Base-by-base conservation (phyloP, 805 yeast species). In the Kodamaea leandrae region DNA sequence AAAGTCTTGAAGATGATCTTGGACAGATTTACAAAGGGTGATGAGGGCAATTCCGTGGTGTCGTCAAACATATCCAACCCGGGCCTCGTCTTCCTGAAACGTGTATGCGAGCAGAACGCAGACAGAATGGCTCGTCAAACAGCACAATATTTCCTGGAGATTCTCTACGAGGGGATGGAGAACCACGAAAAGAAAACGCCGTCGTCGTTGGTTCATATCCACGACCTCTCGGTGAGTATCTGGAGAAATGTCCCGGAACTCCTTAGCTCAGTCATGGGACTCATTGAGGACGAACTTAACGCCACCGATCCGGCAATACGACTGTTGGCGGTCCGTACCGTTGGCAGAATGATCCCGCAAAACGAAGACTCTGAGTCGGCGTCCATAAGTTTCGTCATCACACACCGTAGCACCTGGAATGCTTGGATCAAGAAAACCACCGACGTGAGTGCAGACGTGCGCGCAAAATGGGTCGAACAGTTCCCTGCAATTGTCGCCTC, bases 211-310 rank as follows among this genome's bases (percentile, higher is more conserved):
- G 21, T 12, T 6, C 21, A 30, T n/a, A 67, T 86, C 3, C 95
- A 88, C 53, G 70, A 60, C 9, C 62, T 87, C 24, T 64, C 82
- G 0, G 63, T 81, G 2, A 82, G 82, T 45, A 64, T 89, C 2
- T 90, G 96, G 96, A 77, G 71, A 50, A 72, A 77, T 38, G 81
- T 80, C 0, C 96, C 96, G 0, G 93, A 84, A 35, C 63, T 86
- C 15, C 66, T 86, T 8, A 72, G 77, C 3, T 78, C 93, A 1
- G 83, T 85, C 0, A 77, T 86, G 71, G 93, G 95, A 0, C 74
- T 86, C 38, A 66, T 89, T 3, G 86, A 86, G 49, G 88, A 86
- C 52, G 95, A 89, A 49, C 63, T 89, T 30, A 79, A 78, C 43
- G 87, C 95, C 0, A 86, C 83, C 30, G 76, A 80, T 48, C 79